Conservation (phyloP, 2,329 filamentous ascomycete species). For the Ascochyta pisi region DNA sequence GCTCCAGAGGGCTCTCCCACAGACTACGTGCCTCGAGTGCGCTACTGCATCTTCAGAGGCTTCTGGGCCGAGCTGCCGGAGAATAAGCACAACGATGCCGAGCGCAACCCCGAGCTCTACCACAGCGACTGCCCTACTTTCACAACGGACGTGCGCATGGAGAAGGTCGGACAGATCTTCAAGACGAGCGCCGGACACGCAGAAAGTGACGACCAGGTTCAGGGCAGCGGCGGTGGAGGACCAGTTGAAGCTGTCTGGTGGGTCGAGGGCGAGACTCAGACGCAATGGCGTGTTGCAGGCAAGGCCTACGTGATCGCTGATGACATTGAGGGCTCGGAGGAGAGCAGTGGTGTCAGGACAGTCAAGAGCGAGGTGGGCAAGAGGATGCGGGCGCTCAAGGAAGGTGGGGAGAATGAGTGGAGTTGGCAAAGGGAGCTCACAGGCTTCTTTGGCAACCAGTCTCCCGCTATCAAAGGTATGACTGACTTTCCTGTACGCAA, state of each 20-base stretch:
- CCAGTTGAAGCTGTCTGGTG: conserved; percentile 86
- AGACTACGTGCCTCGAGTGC: conserved; percentile 63
- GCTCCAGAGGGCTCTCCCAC: conserved; percentile 51
- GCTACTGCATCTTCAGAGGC: conserved; percentile 85
- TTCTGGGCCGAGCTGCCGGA: conserved; percentile 77
- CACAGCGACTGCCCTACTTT: conserved; percentile 81
- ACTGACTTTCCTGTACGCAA: neutral
- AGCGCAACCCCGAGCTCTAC: conserved; percentile 72
- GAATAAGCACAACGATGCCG: conserved; percentile 75
- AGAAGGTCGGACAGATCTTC: conserved; percentile 77
- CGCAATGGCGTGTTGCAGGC: conserved; percentile 87
- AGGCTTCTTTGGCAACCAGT: conserved; percentile 88
- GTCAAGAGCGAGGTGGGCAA: conserved; percentile 66
- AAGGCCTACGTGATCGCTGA: conserved; percentile 75
- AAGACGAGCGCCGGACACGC: conserved; percentile 57
- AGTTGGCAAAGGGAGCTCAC: conserved; percentile 81
- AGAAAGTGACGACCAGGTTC: conserved; percentile 49
- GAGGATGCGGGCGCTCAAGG: conserved; percentile 67
- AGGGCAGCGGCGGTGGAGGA: conserved; percentile 68
- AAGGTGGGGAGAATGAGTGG: conserved; percentile 63
- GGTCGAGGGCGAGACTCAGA: conserved; percentile 70
- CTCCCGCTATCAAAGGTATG: conserved; percentile 76
- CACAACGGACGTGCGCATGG: conserved; percentile 88
- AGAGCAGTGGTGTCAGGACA: conserved; percentile 62
- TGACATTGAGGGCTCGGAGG: conserved; percentile 65